Base-by-base conservation (phyloP, 106 monocot species). In the Platanthera zijinensis region DNA sequence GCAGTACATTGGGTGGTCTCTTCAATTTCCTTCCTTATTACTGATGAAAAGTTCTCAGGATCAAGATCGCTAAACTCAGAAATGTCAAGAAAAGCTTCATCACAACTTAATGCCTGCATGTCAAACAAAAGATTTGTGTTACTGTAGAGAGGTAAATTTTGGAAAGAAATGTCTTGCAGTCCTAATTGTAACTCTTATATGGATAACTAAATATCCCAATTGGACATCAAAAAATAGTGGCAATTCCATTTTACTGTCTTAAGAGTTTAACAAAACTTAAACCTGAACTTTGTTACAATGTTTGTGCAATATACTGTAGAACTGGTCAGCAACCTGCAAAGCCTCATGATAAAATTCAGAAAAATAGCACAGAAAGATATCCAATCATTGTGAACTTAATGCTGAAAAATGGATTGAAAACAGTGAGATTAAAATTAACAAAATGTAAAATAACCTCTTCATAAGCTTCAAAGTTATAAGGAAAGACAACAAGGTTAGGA, bases 251-350 rank as follows among this genome's bases (percentile, higher is more conserved):
- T 45, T 48, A 70, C 66, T 19, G 13, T 25, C 4, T 46, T 48
- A 47, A 5, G 13, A 70, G 48, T 50, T n/a, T 6, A 15, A 10
- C 52, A 69, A 12, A 67, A 30, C 12, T 76, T 45, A 63, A 50
- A 89, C 85, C 88, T 85, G 85, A 76, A 89, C 91, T 85, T 86
- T 91, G 74, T 76, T 74, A 52, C 93, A 96, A 80, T 96, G 85
- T 68, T 91, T 93, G 73, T 96, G 96, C 84, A 96, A 84, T 82
- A 93, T 91, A 30, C 74, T 75, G 83, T 96, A 93, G 72, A 96
- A 93, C 64, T 96, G 93, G 81, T 96, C 93, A 62, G 96, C 96
- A 77, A 97, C 97, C 96, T 96, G 89, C 72, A 84, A 53, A 49
- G 77, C 52, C 21, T 74, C 57, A 77, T 49, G 77, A 62, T 15